phyloP scores from a whole-genome alignment of 148 eudicot genomes.

The Rhododendron vialii region DNA sequence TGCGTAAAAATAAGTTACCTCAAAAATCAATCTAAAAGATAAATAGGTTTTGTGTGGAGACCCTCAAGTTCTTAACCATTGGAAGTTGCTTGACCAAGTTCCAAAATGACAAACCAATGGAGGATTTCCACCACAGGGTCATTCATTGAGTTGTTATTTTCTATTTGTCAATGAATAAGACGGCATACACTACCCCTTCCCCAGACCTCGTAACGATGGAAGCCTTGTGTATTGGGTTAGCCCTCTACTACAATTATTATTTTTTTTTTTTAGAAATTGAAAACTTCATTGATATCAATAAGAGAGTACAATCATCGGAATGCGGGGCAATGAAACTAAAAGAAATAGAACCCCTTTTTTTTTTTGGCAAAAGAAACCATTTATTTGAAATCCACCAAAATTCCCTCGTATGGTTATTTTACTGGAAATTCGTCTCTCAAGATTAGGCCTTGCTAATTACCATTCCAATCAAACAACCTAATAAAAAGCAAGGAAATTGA shows the following conservation, averaged over 20 bases:
- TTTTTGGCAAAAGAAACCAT: not conserved
- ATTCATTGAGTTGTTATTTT: not conserved
- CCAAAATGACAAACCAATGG: not conserved
- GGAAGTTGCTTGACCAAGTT: not conserved
- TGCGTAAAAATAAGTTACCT: too few relatives aligned
- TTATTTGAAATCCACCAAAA: not conserved
- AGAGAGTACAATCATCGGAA: not conserved
- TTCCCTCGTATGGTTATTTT: not conserved
- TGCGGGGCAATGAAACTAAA: not conserved
- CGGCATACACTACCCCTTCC: too few relatives aligned
- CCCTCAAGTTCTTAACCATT: too few relatives aligned
- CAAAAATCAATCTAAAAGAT: too few relatives aligned
- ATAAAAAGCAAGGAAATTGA: not conserved
- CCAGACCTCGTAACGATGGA: fast-evolving
- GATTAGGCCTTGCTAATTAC: not conserved
- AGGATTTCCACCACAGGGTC: not conserved
- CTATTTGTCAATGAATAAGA: too few relatives aligned
- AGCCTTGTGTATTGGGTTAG: too few relatives aligned
- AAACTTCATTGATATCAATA: too few relatives aligned
- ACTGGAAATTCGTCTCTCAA: not conserved
- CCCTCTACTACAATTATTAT: too few relatives aligned
- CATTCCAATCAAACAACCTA: not conserved
- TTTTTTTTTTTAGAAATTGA: too few relatives aligned
- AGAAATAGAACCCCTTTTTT: not conserved
- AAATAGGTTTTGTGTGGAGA: too few relatives aligned